Conservation (phyloP, 768 basidiomycete species). For the Suillus placidus region DNA sequence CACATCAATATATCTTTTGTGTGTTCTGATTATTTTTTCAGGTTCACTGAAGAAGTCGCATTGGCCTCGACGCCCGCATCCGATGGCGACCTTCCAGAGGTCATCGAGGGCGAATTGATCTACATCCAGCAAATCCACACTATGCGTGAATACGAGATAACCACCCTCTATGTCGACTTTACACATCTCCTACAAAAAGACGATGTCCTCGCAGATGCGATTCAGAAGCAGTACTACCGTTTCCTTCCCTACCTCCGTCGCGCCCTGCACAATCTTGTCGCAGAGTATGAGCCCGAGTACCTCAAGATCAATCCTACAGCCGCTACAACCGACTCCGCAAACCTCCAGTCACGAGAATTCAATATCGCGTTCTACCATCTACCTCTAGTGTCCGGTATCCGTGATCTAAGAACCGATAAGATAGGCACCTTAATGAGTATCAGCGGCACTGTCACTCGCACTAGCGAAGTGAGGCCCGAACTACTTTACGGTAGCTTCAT, state of each 20-base stretch:
- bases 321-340: slow-evolving; percentile 83
- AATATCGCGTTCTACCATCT: slow-evolving; percentile 94
- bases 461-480: slow-evolving; percentile 96
- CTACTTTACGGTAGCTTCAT: slow-evolving; percentile 91
- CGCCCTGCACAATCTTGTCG: slow-evolving; percentile 86
- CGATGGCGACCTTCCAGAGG: slow-evolving; percentile 62
- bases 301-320: slow-evolving; percentile 92
- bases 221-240: slow-evolving; percentile 94
- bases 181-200: slow-evolving; percentile 87
- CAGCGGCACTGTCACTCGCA: slow-evolving; percentile 95
- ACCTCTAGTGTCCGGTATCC: slow-evolving; percentile 91
- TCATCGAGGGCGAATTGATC: slow-evolving; percentile 63
- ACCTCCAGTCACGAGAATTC: slow-evolving; percentile 91
- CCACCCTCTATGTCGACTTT: slow-evolving; percentile 96
- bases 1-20: not conserved
- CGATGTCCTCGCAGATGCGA: slow-evolving; percentile 91
- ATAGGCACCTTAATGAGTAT: slow-evolving; percentile 95
- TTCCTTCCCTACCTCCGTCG: slow-evolving; percentile 94
- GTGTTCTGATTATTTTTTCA: slow-evolving; percentile 31
- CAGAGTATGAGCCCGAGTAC: slow-evolving; percentile 90
- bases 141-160: slow-evolving; percentile 93
- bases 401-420: slow-evolving; percentile 88
- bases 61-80: slow-evolving; percentile 81
- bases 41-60: slow-evolving; percentile 82
- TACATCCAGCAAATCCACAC: slow-evolving; percentile 94